A percentile compares a stretch with the other conserved stretches of the same genome.
Evolutionary conservation across 371 early-diverging fungal species (phyloP).

Genomic region (Fennellomyces sp.): DNA sequence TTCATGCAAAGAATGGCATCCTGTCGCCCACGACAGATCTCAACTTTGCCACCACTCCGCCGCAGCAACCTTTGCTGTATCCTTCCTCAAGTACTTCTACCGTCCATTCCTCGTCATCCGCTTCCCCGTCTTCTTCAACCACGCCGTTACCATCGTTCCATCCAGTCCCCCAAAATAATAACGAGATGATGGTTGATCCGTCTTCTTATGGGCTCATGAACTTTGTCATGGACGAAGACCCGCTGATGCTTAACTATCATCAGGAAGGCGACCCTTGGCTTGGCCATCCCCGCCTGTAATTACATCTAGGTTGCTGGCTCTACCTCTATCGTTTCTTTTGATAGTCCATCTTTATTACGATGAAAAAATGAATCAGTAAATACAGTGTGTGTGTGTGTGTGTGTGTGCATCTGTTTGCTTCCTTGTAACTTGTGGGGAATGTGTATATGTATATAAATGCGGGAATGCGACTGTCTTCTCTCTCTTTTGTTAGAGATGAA

Average conservation of each 20-base stretch:
- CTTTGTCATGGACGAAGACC: conserved; percentile 10
- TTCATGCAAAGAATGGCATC: background rate
- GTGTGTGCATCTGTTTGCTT: background rate
- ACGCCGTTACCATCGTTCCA: conserved; percentile 5
- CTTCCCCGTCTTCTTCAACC: background rate
- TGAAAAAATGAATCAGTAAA: background rate
- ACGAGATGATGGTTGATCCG: conserved; percentile 7
- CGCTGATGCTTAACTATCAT: conserved; percentile 6
- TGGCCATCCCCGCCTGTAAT: conserved; percentile 9
- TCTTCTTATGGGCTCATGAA: conserved; percentile 5
- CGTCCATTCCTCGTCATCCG: conserved; percentile 2
- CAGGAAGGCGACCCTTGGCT: conserved; percentile 3
- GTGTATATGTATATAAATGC: background rate
- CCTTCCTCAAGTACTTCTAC: conserved; percentile 7
- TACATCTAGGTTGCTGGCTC: background rate
- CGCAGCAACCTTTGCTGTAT: conserved; percentile 2
- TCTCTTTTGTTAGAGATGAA: too few species aligned
- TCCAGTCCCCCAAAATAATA: background rate
- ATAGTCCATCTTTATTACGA: background rate
- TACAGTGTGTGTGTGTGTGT: background rate
- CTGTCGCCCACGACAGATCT: background rate
- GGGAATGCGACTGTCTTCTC: too few species aligned
- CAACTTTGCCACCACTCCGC: background rate
- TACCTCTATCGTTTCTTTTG: background rate
- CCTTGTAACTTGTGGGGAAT: too few species aligned